A percentile compares a stretch with the other conserved stretches of the same genome.
phyloP scores from a whole-genome alignment of 1,139 yeast genomes.

The Hemisphaericaspora xylanilytica region DNA sequence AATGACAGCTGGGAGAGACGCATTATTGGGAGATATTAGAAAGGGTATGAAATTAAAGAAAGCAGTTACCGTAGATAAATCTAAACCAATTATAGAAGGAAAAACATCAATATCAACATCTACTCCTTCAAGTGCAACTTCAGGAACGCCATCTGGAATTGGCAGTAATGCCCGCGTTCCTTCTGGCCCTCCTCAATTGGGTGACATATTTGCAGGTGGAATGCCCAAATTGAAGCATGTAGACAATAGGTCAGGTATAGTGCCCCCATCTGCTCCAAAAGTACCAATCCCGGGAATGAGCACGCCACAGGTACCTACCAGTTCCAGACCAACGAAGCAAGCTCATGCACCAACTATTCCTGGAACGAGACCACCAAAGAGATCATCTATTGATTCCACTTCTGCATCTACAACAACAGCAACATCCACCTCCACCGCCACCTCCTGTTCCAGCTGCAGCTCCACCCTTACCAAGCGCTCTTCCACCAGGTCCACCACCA shows the following conservation, averaged over 20 bases:
- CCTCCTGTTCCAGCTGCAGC: constrained; percentile 14
- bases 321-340: constrained; percentile 10
- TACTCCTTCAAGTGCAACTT: constrained; percentile 8
- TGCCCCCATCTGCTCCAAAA: constrained; percentile 21
- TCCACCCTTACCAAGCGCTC: constrained; percentile 14
- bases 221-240: constrained; percentile 73
- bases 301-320: constrained; percentile 15
- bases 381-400: background rate
- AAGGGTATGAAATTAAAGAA: constrained; percentile 76
- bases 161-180: constrained; percentile 15
- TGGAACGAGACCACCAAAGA: constrained; percentile 5
- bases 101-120: constrained; percentile 22
- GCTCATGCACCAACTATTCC: constrained; percentile 8
- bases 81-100: constrained; percentile 41
- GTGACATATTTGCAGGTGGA: constrained; percentile 83
- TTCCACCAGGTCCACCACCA: constrained; percentile 16
- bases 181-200: constrained; percentile 51
- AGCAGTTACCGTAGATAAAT: constrained; percentile 53
- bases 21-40: constrained; percentile 81
- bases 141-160: too few relatives aligned
- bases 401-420: constrained; percentile 19
- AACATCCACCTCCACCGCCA: constrained; percentile 13
- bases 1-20: constrained; percentile 60
- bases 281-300: constrained; percentile 14
- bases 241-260: constrained; percentile 43